Percentiles rank a stretch among this genome's conserved stretches.
Conservation (phyloP, 1,139 yeast species). For the Debaryomycetaceae sp. region DNA sequence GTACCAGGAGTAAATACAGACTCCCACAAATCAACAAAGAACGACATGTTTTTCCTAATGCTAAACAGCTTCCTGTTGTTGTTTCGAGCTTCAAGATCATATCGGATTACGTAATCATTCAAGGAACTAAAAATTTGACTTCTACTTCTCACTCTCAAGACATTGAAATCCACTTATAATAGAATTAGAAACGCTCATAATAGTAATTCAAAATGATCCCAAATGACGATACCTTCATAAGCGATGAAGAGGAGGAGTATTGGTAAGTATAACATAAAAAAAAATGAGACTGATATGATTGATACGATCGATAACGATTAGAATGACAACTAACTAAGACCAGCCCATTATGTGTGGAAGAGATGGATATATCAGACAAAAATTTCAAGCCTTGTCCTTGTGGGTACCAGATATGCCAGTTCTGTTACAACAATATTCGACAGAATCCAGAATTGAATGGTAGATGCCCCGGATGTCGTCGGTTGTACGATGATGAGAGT, state of each 20-base stretch:
- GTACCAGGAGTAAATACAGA: conserved; percentile 94
- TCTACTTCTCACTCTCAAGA: not conserved
- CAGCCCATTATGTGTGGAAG: conserved; percentile 94
- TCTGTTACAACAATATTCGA: conserved; percentile 94
- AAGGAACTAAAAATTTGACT: not conserved
- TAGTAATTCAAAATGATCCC: conserved; percentile 16
- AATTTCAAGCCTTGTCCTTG: conserved; percentile 99
- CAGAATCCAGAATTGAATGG: conserved; percentile 95
- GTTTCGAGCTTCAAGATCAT: not conserved
- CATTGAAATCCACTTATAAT: not conserved
- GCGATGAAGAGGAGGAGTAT: conserved; percentile 79
- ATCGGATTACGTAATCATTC: not conserved
- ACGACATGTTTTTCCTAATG: conserved; percentile 23
- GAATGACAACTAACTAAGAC: conserved; percentile 19
- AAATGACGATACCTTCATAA: conserved; percentile 52
- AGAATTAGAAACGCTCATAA: not conserved
- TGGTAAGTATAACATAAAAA: conserved; percentile 42
- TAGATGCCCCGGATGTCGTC: conserved; percentile 95
- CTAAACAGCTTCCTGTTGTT: not conserved
- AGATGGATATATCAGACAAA: conserved; percentile 93
- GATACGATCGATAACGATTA: no score
- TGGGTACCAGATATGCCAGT: conserved; percentile 97
- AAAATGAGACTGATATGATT: not conserved
- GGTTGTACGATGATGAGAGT: conserved; percentile 87
- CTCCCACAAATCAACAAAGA: conserved; percentile 77